Evolutionary conservation across 495 filamentous ascomycete genomes (phyloP), one percentile per base, ranked within the genome.

Genomic region (Aspergillus biplanus): DNA sequence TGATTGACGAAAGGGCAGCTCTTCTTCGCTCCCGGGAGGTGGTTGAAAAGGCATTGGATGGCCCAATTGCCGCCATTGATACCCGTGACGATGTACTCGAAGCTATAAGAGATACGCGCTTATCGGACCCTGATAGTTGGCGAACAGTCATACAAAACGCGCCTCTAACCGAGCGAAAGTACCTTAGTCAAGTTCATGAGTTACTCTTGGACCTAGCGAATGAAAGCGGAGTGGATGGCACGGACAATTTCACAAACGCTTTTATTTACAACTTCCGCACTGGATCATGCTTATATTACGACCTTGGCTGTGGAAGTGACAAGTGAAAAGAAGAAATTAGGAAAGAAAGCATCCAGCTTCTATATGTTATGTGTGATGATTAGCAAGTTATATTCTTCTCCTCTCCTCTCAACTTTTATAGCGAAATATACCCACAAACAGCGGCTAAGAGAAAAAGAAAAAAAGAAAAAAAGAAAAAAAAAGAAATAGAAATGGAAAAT

Each of bases 41-140:
- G 53, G 79, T 90, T 48, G 84, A 88, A 64, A 79, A 82, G 15
- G 90, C 90, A 54, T 74, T 89, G 9, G 85, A 88, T 61, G 90
- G 89, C 12, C 93, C 93, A 1, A 89, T 97, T 67, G 86, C 87
- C 8, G 95, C 94, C 16, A 88, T 99, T 54, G 95, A 99, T 74
- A 91, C 89, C 1, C 88, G 88, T 49, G 93, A 97, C 78, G 85
- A 88, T 9, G 82, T 97, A n/a, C 83, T 99, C 50, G 90, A 96
- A 34, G 78, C 87, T 39, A 90, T 99, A 46, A 82, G 85, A 15
- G 82, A 85, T 18, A 95, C 93, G 12, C 79, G 86, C 18, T 82
- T 97, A 9, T 87, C 86, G 1, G 93, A 97, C 65, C 75, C 89
- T 15, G 95, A 98, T 65, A 90, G 87, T 66, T 99, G 95, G 95